These are phyloP conservation scores for Jimgerdemannia flammicorona DNA, from an alignment of 192 early-diverging fungal species.

Conservation along the genomic window DNA sequence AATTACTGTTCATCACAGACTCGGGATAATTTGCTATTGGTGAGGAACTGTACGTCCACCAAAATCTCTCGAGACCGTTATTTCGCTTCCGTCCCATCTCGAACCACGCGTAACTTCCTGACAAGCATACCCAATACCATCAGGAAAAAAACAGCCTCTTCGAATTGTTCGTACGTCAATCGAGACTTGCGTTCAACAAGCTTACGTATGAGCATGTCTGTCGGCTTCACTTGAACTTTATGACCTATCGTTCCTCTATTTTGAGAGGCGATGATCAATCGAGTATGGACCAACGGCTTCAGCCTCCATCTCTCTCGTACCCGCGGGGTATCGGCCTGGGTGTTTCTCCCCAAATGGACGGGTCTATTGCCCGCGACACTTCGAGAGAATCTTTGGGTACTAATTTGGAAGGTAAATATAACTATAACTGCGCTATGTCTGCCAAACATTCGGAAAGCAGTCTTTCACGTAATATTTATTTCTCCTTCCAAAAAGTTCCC, in stretches of 20 bases:
- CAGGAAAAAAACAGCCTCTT: conserved; percentile 33
- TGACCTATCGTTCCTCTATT: conserved; percentile 15
- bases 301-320: conserved; percentile 7
- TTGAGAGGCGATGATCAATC: background rate
- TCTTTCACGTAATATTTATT: no score
- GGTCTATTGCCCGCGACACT: background rate
- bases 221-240: conserved; percentile 20
- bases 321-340: conserved; percentile 5
- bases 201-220: conserved; percentile 19
- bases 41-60: background rate
- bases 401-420: background rate
- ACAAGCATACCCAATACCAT: background rate
- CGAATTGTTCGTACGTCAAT: conserved; percentile 35
- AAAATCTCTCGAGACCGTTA: no score
- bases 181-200: conserved; percentile 29
- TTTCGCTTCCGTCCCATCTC: no score
- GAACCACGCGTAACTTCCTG: no score
- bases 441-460: no score
- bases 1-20: background rate
- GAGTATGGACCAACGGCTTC: conserved; percentile 1
- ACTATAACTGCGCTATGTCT: no score
- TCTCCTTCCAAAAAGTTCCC: conserved; percentile 2
- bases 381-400: background rate
- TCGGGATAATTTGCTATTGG: background rate
- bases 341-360: conserved; percentile 2